Conservation (phyloP, 352 stramenopile genomes). For the Globisporangium cylindrosporum region DNA sequence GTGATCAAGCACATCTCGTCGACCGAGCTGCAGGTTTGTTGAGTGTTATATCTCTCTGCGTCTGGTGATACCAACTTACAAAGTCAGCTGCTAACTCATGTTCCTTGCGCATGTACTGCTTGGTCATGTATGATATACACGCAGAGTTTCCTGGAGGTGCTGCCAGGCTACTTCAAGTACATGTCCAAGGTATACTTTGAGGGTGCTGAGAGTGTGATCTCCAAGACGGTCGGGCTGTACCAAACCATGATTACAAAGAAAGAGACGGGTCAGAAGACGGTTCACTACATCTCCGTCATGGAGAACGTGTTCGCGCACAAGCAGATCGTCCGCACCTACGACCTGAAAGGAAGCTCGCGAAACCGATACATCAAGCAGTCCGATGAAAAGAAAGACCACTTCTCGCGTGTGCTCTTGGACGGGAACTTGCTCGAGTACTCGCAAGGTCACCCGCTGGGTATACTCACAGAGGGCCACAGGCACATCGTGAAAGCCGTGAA, state of each 20-base stretch:
- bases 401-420: slow-evolving; percentile 67
- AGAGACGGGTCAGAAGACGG: slow-evolving; percentile 88
- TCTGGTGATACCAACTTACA: background rate
- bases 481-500: slow-evolving; percentile 87
- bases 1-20: slow-evolving; percentile 98
- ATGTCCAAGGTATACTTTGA: slow-evolving; percentile 97
- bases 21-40: slow-evolving; percentile 95
- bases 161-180: slow-evolving; percentile 96
- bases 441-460: slow-evolving; percentile 66
- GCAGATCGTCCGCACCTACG: slow-evolving; percentile 94
- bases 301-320: slow-evolving; percentile 97
- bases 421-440: slow-evolving; percentile 85
- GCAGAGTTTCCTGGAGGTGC: slow-evolving; percentile 81
- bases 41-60: background rate
- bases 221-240: slow-evolving; percentile 97
- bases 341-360: slow-evolving; percentile 97
- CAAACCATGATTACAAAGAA: slow-evolving; percentile 95
- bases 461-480: slow-evolving; percentile 72
- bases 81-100: background rate
- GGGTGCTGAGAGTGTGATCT: slow-evolving; percentile 91
- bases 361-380: slow-evolving; percentile 88
- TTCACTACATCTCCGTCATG: slow-evolving; percentile 92
- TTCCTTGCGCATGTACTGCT: slow-evolving; percentile 3
- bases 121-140: background rate
- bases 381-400: slow-evolving; percentile 19